Conservation (phyloP, 331 rosid species). For the Quercus lobata region DNA sequence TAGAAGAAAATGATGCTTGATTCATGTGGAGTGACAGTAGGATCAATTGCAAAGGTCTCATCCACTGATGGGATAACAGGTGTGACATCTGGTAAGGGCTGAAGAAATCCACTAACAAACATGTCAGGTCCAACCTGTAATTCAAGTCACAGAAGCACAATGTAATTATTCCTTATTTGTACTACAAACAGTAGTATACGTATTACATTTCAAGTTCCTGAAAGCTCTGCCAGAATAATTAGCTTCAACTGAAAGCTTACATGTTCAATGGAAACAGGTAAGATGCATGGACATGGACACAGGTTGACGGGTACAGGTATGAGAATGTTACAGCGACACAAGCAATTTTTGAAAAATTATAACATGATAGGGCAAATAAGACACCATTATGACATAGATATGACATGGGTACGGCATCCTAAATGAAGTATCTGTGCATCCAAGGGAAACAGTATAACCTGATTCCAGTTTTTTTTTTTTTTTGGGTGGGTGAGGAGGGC, state of each 20-base stretch:
- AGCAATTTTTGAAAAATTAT: no score
- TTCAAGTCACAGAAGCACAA: constrained; percentile 20
- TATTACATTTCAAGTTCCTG: constrained; percentile 12
- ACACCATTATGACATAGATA: no score
- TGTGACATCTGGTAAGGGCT: constrained; percentile 66
- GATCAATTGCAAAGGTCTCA: constrained; percentile 80
- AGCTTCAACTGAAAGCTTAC: constrained; percentile 10
- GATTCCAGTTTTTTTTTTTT: neutral
- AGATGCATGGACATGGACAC: no score
- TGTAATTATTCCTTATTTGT: neutral
- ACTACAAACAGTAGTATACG: neutral
- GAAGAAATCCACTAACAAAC: constrained; percentile 87
- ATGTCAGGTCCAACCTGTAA: constrained; percentile 89
- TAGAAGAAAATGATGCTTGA: constrained; percentile 73
- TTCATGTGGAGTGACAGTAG: constrained; percentile 67
- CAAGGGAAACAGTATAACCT: neutral
- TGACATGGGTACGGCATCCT: no score
- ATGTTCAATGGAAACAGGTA: neutral
- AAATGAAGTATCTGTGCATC: no score
- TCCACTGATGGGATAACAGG: constrained; percentile 79
- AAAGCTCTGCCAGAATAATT: neutral
- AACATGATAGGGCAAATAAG: no score
- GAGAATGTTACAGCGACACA: no score
- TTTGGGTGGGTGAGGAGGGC: no score
- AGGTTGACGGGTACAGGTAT: no score